Evolutionary conservation across 805 yeast species (phyloP).

Genomic region (Teunomyces barrocoloradensis): DNA sequence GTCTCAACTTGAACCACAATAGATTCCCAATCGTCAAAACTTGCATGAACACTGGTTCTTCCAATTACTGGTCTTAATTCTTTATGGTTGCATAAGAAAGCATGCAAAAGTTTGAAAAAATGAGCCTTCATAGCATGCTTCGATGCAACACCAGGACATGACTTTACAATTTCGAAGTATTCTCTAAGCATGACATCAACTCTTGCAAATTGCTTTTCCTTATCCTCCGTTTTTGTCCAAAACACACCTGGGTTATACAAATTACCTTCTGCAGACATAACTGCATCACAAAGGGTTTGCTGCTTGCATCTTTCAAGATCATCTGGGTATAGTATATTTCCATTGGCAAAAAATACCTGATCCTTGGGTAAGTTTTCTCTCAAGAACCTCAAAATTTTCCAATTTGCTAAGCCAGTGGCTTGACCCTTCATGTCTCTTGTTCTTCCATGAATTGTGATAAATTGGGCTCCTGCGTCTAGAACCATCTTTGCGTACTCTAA

Average conservation of each 20-base stretch:
- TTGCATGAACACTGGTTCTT: constrained; percentile 38
- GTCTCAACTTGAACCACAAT: constrained; percentile 65
- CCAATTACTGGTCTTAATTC: constrained; percentile 79
- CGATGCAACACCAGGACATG: constrained; percentile 66
- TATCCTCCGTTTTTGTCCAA: constrained; percentile 50
- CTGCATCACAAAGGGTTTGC: constrained; percentile 75
- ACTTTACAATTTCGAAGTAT: constrained; percentile 78
- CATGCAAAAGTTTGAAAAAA: constrained; percentile 79
- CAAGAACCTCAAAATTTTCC: constrained; percentile 73
- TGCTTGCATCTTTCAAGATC: constrained; percentile 71
- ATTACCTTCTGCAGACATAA: constrained; percentile 97
- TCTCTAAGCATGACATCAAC: constrained; percentile 82
- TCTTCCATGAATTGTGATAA: constrained; percentile 91
- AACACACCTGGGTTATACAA: constrained; percentile 92
- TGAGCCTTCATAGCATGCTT: constrained; percentile 87
- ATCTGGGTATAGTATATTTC: constrained; percentile 87
- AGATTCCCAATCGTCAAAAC: constrained; percentile 42
- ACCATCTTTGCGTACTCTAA: constrained; percentile 87
- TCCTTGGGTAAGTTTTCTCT: constrained; percentile 74
- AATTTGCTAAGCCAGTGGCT: constrained; percentile 91
- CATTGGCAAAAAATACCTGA: constrained; percentile 91
- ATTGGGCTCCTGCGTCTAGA: constrained; percentile 90
- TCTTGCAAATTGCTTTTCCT: constrained; percentile 73
- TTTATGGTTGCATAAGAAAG: constrained; percentile 73
- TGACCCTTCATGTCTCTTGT: constrained; percentile 98